phyloP scores from a whole-genome alignment of 495 filamentous ascomycete genomes.

The Ascobolus immersus region DNA sequence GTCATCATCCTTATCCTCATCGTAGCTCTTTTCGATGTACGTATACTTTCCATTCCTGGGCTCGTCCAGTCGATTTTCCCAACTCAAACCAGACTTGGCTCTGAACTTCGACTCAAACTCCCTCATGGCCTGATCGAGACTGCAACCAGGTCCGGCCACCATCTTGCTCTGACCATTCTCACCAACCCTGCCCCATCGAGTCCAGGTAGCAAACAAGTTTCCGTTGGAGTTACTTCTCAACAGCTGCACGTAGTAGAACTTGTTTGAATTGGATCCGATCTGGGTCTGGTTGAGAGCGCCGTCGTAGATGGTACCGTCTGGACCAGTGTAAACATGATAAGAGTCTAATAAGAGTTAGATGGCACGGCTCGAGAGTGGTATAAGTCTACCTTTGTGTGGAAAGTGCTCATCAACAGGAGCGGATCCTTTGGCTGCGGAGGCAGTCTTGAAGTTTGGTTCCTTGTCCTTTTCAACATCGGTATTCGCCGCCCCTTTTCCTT shows the following conservation, averaged over 20 bases:
- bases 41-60: slow-evolving; percentile 46
- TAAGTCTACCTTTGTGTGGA: too few relatives aligned
- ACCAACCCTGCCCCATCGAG: slow-evolving; percentile 57
- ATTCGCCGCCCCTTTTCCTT: slow-evolving; percentile 5
- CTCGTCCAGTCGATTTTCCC: slow-evolving; percentile 32
- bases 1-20: slow-evolving; percentile 18
- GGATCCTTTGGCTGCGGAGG: slow-evolving; percentile 17
- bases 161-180: slow-evolving; percentile 35
- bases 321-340: slow-evolving; percentile 38
- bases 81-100: slow-evolving; percentile 43
- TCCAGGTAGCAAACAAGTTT: slow-evolving; percentile 26
- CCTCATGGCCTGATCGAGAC: slow-evolving; percentile 22
- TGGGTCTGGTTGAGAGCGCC: slow-evolving; percentile 36
- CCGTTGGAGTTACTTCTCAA: slow-evolving; percentile 7
- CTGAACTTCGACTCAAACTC: slow-evolving; percentile 54
- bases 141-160: slow-evolving; percentile 17
- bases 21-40: slow-evolving; percentile 43
- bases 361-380: too few relatives aligned
- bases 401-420: slow-evolving; percentile 24
- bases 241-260: slow-evolving; percentile 43
- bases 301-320: slow-evolving; percentile 35
- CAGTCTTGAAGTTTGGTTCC: slow-evolving; percentile 28
- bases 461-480: slow-evolving; percentile 17
- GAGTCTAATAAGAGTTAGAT: too few relatives aligned
- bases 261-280: slow-evolving; percentile 37